Conservation (phyloP, 352 stramenopile species). For the Globisporangium spinosum region DNA sequence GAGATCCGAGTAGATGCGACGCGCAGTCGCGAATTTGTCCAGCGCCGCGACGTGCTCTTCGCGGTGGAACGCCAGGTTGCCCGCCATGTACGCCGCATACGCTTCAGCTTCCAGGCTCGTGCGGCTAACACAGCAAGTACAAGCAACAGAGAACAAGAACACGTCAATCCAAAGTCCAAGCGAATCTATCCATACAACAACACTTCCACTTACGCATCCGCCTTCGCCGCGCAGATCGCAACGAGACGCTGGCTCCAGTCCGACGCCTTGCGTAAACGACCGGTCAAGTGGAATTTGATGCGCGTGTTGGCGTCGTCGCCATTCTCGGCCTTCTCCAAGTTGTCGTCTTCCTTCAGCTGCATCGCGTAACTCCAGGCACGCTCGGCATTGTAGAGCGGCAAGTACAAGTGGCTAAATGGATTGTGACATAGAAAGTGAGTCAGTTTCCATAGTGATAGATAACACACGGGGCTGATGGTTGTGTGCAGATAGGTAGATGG, state of each 20-base stretch:
- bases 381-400: slow-evolving; percentile 89
- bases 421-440: slow-evolving; percentile 1
- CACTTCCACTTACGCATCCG: slow-evolving; percentile 58
- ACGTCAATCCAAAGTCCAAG: neutral
- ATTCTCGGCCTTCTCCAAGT: slow-evolving; percentile 82
- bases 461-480: neutral
- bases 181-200: neutral
- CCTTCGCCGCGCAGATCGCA: slow-evolving; percentile 65
- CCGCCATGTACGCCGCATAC: slow-evolving; percentile 87
- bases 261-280: slow-evolving; percentile 81
- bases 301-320: slow-evolving; percentile 82
- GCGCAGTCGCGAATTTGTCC: slow-evolving; percentile 74
- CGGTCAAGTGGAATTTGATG: slow-evolving; percentile 88
- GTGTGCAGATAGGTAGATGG: neutral
- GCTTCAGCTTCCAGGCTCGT: slow-evolving; percentile 87
- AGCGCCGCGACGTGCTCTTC: slow-evolving; percentile 81
- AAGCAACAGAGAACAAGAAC: neutral
- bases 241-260: slow-evolving; percentile 86
- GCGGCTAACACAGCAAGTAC: slow-evolving; percentile 27
- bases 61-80: slow-evolving; percentile 86
- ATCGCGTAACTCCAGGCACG: slow-evolving; percentile 90
- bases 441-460: neutral
- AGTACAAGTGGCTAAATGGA: slow-evolving; percentile 55
- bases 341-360: slow-evolving; percentile 89
- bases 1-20: slow-evolving; percentile 83